phyloP scores from a whole-genome alignment of 2,329 filamentous ascomycete genomes.

The Aureobasidium sp. region DNA sequence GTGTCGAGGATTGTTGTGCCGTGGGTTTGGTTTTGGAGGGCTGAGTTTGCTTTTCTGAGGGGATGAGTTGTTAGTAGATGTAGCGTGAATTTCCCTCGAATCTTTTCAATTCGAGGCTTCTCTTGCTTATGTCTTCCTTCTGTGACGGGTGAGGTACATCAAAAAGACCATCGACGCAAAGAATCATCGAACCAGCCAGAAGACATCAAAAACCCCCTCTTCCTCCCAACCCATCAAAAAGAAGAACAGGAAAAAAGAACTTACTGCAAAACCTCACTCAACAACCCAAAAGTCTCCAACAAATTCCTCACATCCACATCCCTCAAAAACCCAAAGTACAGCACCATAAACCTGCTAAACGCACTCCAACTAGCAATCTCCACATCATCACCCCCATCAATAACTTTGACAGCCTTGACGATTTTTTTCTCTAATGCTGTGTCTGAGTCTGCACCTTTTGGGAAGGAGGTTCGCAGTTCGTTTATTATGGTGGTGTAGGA shows the following conservation, averaged over 20 bases:
- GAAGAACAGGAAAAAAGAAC: constrained; percentile 25
- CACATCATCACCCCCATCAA: constrained; percentile 52
- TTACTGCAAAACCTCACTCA: constrained; percentile 68
- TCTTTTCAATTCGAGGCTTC: too few species aligned
- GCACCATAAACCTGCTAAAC: constrained; percentile 69
- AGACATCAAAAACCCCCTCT: too few species aligned
- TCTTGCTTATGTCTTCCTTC: not conserved
- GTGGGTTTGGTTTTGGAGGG: constrained; percentile 68
- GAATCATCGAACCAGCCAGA: too few species aligned
- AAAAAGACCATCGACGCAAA: too few species aligned
- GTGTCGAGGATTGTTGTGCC: constrained; percentile 77
- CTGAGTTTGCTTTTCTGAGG: constrained; percentile 68
- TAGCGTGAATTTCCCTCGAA: too few species aligned
- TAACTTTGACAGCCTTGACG: constrained; percentile 56
- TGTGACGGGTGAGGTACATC: not conserved
- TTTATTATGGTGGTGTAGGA: constrained; percentile 59
- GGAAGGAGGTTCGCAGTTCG: constrained; percentile 57
- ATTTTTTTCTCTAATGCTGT: constrained; percentile 53
- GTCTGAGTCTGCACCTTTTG: constrained; percentile 31
- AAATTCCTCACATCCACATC: constrained; percentile 72
- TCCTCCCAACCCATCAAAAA: not conserved
- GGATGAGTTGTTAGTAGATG: not conserved
- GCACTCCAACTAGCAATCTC: constrained; percentile 60
- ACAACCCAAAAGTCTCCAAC: constrained; percentile 62
- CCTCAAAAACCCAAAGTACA: constrained; percentile 73